Percentiles rank a stretch among this genome's conserved stretches.
phyloP scores from a whole-genome alignment of 495 filamentous ascomycete genomes.

The Xylaria acuta region DNA sequence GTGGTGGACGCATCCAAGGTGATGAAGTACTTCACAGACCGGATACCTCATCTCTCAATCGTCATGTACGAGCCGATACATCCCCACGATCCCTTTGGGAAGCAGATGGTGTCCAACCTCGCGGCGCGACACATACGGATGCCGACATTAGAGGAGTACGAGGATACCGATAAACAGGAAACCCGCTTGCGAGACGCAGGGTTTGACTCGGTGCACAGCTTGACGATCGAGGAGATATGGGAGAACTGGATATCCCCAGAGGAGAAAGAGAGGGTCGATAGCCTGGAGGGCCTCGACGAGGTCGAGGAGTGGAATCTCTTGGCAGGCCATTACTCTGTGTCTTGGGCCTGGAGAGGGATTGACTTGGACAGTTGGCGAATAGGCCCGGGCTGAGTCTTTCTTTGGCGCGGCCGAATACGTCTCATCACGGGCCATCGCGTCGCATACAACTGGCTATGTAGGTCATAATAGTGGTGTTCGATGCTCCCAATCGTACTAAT shows the following conservation, averaged over 20 bases:
- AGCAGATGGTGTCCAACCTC: constrained; percentile 90
- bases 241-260: constrained; percentile 68
- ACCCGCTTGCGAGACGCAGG: constrained; percentile 67
- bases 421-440: not conserved
- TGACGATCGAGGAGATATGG: constrained; percentile 79
- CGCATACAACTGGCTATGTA: not conserved
- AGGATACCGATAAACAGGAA: constrained; percentile 68
- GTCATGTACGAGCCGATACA: constrained; percentile 90
- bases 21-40: constrained; percentile 68
- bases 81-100: constrained; percentile 83
- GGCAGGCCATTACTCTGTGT: constrained; percentile 87
- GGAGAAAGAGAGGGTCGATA: constrained; percentile 83
- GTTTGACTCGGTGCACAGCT: constrained; percentile 61
- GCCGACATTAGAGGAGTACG: constrained; percentile 78
- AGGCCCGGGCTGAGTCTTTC: not conserved
- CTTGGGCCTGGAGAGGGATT: constrained; percentile 67
- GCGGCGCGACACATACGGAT: constrained; percentile 82
- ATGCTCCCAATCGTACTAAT: not conserved
- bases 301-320: constrained; percentile 93
- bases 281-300: constrained; percentile 90
- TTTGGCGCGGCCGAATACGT: not conserved
- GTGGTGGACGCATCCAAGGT: constrained; percentile 65
- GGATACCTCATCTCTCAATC: constrained; percentile 64
- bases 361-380: constrained; percentile 15
- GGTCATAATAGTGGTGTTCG: not conserved